Evolutionary conservation across 2,329 filamentous ascomycete species (phyloP).

Genomic region (Arthrobotrys pseudoclavata): DNA sequence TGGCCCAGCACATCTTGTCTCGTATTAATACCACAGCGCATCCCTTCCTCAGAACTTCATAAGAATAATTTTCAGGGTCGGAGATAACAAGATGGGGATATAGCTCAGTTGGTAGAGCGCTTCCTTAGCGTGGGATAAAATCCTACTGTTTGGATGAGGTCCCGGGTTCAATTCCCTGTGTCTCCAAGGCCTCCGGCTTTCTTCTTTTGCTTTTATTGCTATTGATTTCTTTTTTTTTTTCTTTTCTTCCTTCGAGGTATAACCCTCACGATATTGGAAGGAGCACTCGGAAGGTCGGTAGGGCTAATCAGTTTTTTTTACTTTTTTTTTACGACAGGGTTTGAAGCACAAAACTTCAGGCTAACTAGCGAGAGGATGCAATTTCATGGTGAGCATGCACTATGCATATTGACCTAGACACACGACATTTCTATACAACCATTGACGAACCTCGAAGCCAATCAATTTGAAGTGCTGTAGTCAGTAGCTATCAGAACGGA

Average conservation of each 20-base stretch:
- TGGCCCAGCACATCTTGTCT: too few species aligned
- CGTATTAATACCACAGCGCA: too few species aligned
- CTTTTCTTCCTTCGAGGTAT: background rate
- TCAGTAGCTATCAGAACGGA: too few species aligned
- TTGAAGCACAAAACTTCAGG: too few species aligned
- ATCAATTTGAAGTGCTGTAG: too few species aligned
- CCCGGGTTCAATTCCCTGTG: conserved; percentile 49
- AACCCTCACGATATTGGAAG: background rate
- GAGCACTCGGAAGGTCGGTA: background rate
- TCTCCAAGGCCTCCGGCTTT: conserved; percentile 21
- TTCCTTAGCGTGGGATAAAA: conserved; percentile 39
- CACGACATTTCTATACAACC: too few species aligned
- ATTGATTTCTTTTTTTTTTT: background rate
- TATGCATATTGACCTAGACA: too few species aligned
- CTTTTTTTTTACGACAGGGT: conserved; percentile 9
- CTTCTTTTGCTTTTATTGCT: conserved; percentile 20
- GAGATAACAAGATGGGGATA: conserved; percentile 37
- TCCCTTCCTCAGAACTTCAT: background rate
- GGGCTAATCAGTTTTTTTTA: conserved; percentile 8
- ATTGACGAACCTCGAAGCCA: too few species aligned
- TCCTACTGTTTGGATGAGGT: conserved; percentile 35
- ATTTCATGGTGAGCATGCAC: too few species aligned
- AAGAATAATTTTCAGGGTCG: background rate
- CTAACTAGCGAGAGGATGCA: too few species aligned
- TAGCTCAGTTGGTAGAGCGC: conserved; percentile 50